A percentile compares a stretch with the other conserved stretches of the same genome.
phyloP scores from a whole-genome alignment of 306 rosid genomes.

The Quercus gilva region DNA sequence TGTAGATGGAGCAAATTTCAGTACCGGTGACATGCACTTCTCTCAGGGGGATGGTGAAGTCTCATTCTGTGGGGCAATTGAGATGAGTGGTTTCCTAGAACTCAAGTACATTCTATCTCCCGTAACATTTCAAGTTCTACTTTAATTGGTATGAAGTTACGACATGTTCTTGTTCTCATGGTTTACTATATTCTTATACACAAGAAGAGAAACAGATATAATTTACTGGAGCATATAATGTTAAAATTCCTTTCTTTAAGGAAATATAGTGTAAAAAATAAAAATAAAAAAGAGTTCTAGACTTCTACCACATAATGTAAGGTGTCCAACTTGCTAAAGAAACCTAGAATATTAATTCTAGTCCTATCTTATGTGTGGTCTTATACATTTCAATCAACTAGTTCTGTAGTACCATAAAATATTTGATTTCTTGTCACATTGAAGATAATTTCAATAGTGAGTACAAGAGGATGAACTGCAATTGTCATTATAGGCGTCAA shows the following conservation, averaged over 20 bases:
- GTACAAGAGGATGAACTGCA: too few relatives aligned
- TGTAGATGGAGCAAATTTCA: conserved; percentile 88
- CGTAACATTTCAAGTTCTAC: background rate
- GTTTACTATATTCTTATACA: background rate
- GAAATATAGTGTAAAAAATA: too few relatives aligned
- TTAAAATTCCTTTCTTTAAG: background rate
- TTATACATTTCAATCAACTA: too few relatives aligned
- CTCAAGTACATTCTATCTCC: conserved; percentile 51
- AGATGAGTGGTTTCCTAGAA: conserved; percentile 96
- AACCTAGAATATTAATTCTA: too few relatives aligned
- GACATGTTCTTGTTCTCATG: background rate
- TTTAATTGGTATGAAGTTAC: background rate
- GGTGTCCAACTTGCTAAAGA: too few relatives aligned
- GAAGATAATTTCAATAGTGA: too few relatives aligned
- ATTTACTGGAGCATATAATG: background rate
- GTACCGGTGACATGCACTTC: conserved; percentile 94
- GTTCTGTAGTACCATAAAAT: too few relatives aligned
- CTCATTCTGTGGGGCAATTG: conserved; percentile 90
- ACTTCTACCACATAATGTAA: background rate
- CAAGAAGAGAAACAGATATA: background rate
- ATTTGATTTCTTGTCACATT: too few relatives aligned
- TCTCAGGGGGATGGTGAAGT: conserved; percentile 95
- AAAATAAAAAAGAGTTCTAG: background rate
- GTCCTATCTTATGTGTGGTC: too few relatives aligned
- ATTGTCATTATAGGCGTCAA: too few relatives aligned